These are phyloP conservation scores for Gastrodia elata DNA, from an alignment of 106 monocot genomes.

Conservation along the genomic window DNA sequence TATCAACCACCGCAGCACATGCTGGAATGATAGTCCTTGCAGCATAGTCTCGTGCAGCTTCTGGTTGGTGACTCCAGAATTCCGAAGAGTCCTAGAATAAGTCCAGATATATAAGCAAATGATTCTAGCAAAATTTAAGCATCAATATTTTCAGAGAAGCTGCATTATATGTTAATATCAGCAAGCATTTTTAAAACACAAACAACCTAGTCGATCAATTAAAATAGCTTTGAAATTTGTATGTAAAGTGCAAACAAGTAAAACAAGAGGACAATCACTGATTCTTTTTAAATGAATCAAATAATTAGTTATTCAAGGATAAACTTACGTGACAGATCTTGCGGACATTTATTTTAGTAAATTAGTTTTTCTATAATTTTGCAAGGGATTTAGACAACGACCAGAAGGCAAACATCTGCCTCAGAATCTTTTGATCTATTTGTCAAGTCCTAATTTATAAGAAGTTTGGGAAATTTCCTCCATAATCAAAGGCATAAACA, in stretches of 20 bases:
- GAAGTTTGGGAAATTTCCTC: not conserved
- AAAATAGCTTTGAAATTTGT: not conserved
- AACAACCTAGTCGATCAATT: not conserved
- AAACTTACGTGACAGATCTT: not conserved
- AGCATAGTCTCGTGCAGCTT: constrained; percentile 69
- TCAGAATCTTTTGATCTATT: not conserved
- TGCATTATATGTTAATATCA: not conserved
- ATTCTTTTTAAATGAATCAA: not conserved
- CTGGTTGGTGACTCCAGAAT: constrained; percentile 87
- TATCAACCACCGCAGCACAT: constrained; percentile 51
- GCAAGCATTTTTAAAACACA: not conserved
- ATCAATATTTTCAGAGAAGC: not conserved
- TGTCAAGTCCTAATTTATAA: not conserved
- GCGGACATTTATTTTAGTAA: not conserved
- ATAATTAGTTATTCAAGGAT: not conserved
- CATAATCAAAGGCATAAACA: not conserved
- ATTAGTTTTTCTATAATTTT: not conserved
- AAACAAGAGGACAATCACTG: not conserved
- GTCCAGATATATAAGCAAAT: not conserved
- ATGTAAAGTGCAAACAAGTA: too few species aligned
- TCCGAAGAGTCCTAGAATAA: constrained; percentile 61
- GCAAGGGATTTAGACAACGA: not conserved
- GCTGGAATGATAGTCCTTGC: constrained; percentile 79
- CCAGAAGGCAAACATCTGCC: not conserved
- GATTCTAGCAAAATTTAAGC: not conserved